Evolutionary conservation across 2,329 filamentous ascomycete genomes (phyloP).

Genomic region (Exserohilum turcica): DNA sequence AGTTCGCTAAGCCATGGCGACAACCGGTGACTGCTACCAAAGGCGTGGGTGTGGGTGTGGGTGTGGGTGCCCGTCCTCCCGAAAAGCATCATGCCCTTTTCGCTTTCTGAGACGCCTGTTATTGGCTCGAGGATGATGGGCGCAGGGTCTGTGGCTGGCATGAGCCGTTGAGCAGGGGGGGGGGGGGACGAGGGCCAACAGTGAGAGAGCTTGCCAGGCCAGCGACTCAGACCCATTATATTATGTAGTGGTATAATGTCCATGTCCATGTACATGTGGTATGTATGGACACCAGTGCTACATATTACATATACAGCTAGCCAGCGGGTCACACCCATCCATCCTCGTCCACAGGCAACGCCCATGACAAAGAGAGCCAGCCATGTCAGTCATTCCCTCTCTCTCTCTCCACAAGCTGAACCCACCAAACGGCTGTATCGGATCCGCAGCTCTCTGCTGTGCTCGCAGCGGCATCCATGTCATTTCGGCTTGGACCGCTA

Average conservation of each 20-base stretch:
- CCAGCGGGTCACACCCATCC: not conserved
- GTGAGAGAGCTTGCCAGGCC: not conserved
- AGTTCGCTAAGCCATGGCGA: too few species aligned
- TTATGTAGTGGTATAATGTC: not conserved
- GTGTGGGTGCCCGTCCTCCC: too few species aligned
- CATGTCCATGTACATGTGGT: too few species aligned
- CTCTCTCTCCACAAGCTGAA: not conserved
- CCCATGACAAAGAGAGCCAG: not conserved
- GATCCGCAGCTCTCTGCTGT: not conserved
- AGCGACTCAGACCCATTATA: not conserved
- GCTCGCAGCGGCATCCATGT: not conserved
- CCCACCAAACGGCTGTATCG: not conserved
- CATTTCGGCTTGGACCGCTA: not conserved
- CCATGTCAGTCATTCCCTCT: not conserved
- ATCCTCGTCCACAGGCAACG: not conserved
- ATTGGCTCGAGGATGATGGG: not conserved
- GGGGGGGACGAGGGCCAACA: not conserved
- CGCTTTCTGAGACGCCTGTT: not conserved
- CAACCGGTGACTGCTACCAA: too few species aligned
- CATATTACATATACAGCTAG: not conserved
- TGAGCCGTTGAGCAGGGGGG: not conserved
- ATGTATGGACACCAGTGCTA: too few species aligned
- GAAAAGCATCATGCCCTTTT: not conserved
- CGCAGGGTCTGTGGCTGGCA: slow-evolving; percentile 1
- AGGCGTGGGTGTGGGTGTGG: not conserved